A percentile compares a stretch with the other conserved stretches of the same genome.
Evolutionary conservation across 495 filamentous ascomycete species (phyloP).

Genomic region (Aspergillus biplanus): DNA sequence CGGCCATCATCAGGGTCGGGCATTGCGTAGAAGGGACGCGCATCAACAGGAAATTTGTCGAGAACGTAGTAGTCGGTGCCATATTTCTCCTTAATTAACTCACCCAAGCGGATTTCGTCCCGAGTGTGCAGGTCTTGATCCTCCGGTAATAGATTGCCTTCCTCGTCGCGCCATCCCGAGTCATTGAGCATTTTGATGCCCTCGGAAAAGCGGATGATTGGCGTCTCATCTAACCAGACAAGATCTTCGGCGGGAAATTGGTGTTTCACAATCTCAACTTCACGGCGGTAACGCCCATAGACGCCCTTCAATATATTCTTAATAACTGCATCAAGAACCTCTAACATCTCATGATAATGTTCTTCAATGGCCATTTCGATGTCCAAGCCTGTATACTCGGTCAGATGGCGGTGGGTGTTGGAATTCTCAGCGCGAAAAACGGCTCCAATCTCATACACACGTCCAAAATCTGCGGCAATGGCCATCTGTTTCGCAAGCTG

Average conservation of each 20-base stretch:
- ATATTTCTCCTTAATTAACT: conserved; percentile 82
- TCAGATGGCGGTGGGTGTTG: conserved; percentile 93
- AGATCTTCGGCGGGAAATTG: conserved; percentile 70
- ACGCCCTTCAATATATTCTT: conserved; percentile 80
- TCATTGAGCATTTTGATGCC: conserved; percentile 80
- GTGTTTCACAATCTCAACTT: conserved; percentile 68
- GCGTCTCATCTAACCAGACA: conserved; percentile 82
- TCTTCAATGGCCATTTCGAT: conserved; percentile 94
- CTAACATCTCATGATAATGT: conserved; percentile 82
- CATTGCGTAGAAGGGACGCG: conserved; percentile 94
- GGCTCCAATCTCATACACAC: conserved; percentile 85
- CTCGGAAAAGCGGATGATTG: conserved; percentile 77
- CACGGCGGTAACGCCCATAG: conserved; percentile 64
- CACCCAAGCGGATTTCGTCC: conserved; percentile 84
- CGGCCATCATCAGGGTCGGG: conserved; percentile 73
- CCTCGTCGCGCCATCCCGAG: conserved; percentile 76
- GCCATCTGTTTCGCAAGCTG: conserved; percentile 96
- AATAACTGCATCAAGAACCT: conserved; percentile 75
- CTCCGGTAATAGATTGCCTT: conserved; percentile 67
- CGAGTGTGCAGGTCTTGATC: conserved; percentile 81
- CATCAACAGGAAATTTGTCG: conserved; percentile 87
- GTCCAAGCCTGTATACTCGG: conserved; percentile 94
- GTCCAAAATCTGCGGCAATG: conserved; percentile 84
- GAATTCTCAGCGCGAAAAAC: conserved; percentile 95
- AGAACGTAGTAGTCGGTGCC: conserved; percentile 91